These are phyloP conservation scores for Pyricularia sp. DNA, from an alignment of 2,329 filamentous ascomycete genomes.

Conservation along the genomic window DNA sequence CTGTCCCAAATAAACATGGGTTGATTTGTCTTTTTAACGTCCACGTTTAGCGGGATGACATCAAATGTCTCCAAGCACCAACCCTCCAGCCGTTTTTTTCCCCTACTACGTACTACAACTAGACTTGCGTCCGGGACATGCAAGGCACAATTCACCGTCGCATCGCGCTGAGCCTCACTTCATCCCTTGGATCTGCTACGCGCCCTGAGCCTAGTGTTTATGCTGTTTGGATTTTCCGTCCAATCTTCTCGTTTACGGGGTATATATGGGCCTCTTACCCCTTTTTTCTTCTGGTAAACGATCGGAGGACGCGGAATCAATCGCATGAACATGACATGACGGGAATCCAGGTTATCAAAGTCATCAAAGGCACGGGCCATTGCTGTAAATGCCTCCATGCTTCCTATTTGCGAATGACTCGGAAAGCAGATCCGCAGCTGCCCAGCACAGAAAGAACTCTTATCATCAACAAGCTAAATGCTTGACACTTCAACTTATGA, in stretches of 20 bases:
- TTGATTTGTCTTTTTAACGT: background rate
- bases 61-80: background rate
- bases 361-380: background rate
- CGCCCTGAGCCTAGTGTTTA: background rate
- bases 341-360: background rate
- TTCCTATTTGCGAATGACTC: background rate
- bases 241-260: background rate
- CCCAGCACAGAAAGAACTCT: background rate
- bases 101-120: background rate
- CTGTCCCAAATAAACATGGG: background rate
- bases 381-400: background rate
- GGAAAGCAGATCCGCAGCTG: background rate
- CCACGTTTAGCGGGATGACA: background rate
- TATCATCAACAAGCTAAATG: background rate
- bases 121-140: background rate
- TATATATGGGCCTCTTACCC: background rate
- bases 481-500: background rate
- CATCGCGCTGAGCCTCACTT: background rate
- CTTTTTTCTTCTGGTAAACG: background rate
- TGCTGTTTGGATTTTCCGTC: background rate
- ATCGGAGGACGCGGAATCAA: background rate
- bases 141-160: background rate
- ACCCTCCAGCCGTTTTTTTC: background rate
- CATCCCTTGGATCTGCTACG: background rate
- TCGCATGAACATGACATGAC: background rate